These are phyloP conservation scores for Cercospora zeina DNA, from an alignment of 2,329 filamentous ascomycete genomes.

Conservation along the genomic window DNA sequence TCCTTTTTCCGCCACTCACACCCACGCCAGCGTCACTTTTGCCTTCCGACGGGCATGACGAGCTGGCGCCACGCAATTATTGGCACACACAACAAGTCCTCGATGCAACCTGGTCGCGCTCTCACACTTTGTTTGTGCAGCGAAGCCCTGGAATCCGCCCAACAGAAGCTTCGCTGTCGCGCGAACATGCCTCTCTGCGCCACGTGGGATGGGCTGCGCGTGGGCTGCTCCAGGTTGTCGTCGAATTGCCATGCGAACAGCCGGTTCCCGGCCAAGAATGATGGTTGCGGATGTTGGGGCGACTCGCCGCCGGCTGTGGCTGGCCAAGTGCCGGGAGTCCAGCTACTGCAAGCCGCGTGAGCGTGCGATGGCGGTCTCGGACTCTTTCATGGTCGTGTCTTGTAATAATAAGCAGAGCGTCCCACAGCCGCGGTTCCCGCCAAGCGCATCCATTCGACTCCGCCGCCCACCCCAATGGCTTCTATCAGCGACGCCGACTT, in stretches of 20 bases:
- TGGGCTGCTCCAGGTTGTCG: no score
- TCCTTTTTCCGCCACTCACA: background rate
- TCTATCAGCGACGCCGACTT: conserved; percentile 19
- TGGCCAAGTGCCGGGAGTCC: conserved; percentile 1
- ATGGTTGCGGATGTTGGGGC: background rate
- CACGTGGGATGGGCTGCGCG: background rate
- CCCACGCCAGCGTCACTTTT: background rate
- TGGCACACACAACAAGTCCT: no score
- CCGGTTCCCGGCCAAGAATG: conserved; percentile 2
- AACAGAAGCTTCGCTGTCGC: background rate
- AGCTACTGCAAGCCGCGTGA: conserved; percentile 2
- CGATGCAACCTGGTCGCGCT: no score
- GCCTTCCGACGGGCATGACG: background rate
- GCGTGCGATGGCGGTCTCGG: background rate
- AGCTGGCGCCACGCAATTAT: background rate
- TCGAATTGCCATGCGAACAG: background rate
- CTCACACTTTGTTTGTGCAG: background rate
- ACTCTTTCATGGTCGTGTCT: background rate
- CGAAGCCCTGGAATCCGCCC: no score
- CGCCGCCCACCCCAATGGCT: background rate
- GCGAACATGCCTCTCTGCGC: background rate
- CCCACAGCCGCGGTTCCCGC: background rate
- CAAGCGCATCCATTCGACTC: background rate
- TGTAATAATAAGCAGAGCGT: background rate
- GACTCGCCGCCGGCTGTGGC: background rate